phyloP scores from a whole-genome alignment of 2,329 filamentous ascomycete species.

The Talaromyces sp. region DNA sequence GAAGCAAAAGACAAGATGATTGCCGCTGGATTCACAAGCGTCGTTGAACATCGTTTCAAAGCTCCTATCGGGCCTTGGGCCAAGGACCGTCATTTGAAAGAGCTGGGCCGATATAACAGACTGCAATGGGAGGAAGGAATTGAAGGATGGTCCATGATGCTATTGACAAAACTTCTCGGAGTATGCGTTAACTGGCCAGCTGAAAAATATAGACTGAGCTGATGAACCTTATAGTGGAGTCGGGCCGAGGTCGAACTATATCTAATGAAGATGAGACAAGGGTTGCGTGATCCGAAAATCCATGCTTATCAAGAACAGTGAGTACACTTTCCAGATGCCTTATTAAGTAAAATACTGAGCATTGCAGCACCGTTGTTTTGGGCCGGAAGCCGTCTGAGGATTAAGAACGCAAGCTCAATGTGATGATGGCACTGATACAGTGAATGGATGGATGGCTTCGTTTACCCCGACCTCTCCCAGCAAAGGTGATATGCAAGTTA shows the following conservation, averaged over 20 bases:
- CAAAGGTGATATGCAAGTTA: no score
- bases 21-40: slow-evolving; percentile 9
- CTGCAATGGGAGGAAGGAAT: slow-evolving; percentile 6
- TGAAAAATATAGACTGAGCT: neutral
- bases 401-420: neutral
- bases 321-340: neutral
- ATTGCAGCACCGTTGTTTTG: slow-evolving; percentile 3
- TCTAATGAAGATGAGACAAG: slow-evolving; percentile 5
- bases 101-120: slow-evolving; percentile 4
- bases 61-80: slow-evolving; percentile 12
- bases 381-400: slow-evolving; percentile 2
- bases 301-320: slow-evolving; percentile 11
- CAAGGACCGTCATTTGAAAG: slow-evolving; percentile 11
- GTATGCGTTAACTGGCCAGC: neutral
- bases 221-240: slow-evolving; percentile 1
- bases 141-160: slow-evolving; percentile 6
- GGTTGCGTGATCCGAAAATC: neutral
- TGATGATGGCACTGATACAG: neutral
- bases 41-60: slow-evolving; percentile 7
- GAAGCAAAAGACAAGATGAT: slow-evolving; percentile 11
- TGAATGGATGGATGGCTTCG: no score
- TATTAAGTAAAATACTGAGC: neutral
- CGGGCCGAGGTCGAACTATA: slow-evolving; percentile 7
- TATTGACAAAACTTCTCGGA: slow-evolving; percentile 3
- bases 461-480: no score